phyloP scores from a whole-genome alignment of 164 flowering plant genomes.

The Sedum album region DNA sequence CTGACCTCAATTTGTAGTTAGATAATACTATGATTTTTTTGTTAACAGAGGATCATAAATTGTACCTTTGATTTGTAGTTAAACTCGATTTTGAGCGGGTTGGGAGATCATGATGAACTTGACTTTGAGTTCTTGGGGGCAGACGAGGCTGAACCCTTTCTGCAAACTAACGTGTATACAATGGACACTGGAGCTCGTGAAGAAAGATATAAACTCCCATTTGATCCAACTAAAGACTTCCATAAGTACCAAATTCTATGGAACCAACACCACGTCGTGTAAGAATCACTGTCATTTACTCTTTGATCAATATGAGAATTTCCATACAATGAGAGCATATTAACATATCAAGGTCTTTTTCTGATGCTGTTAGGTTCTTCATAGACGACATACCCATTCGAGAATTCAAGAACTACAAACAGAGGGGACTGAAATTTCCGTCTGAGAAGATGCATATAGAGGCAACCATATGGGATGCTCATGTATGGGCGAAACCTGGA shows the following conservation, averaged over 20 bases:
- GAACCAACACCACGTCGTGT: constrained; percentile 64
- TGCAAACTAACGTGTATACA: constrained; percentile 61
- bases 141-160: constrained; percentile 37
- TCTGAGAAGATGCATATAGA: constrained; percentile 15
- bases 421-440: not conserved
- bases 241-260: constrained; percentile 54
- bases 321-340: not conserved
- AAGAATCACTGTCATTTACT: constrained; percentile 10
- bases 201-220: constrained; percentile 49
- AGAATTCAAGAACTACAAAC: not conserved
- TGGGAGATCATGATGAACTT: constrained; percentile 44
- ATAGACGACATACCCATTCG: not conserved
- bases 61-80: not conserved
- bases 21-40: not conserved
- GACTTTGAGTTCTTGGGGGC: constrained; percentile 83
- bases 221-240: constrained; percentile 51
- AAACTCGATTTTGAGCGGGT: not conserved
- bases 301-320: not conserved
- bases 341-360: not conserved
- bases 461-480: constrained; percentile 65
- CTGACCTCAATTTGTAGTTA: not conserved
- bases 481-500: constrained; percentile 64
- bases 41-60: not conserved
- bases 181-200: constrained; percentile 27
- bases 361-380: not conserved